Conservation (phyloP, 2,329 filamentous ascomycete genomes). For the Didymellaceae sp. region DNA sequence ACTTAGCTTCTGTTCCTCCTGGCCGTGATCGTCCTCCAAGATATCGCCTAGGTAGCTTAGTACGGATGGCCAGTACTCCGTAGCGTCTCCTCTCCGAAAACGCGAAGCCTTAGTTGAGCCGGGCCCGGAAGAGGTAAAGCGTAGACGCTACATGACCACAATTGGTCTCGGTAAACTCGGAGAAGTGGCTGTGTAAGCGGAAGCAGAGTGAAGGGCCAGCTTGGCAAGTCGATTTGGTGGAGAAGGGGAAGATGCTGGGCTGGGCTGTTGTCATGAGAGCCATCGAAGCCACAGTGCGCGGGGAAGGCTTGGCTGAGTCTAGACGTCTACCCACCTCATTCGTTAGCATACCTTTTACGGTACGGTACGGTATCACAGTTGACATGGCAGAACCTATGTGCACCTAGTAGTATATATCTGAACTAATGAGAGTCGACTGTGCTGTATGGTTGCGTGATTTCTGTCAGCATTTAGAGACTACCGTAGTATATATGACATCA, state of each 20-base stretch:
- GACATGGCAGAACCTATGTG: too few species aligned
- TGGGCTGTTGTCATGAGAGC: slow-evolving; percentile 12
- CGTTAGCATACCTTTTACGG: too few species aligned
- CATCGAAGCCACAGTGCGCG: slow-evolving; percentile 10
- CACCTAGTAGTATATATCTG: too few species aligned
- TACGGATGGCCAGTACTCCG: slow-evolving; percentile 31
- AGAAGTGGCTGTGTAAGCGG: slow-evolving; percentile 14
- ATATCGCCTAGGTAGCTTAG: slow-evolving; percentile 38
- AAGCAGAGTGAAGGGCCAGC: slow-evolving; percentile 10
- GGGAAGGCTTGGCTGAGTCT: slow-evolving; percentile 10
- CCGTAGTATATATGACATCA: too few species aligned
- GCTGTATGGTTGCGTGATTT: too few species aligned
- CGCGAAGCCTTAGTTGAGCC: background rate
- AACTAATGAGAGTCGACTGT: too few species aligned
- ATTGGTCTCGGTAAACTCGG: background rate
- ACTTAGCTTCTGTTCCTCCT: slow-evolving; percentile 4
- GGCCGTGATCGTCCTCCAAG: slow-evolving; percentile 23
- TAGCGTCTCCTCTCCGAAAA: slow-evolving; percentile 13
- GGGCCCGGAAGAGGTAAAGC: slow-evolving; percentile 1
- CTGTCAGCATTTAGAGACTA: too few species aligned
- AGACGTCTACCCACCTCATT: slow-evolving; percentile 2
- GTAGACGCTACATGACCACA: background rate
- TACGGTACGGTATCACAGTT: too few species aligned
- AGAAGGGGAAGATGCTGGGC: background rate
- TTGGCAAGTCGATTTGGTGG: slow-evolving; percentile 12